phyloP scores from a whole-genome alignment of 352 stramenopile species.

The Phytopythium litorale region DNA sequence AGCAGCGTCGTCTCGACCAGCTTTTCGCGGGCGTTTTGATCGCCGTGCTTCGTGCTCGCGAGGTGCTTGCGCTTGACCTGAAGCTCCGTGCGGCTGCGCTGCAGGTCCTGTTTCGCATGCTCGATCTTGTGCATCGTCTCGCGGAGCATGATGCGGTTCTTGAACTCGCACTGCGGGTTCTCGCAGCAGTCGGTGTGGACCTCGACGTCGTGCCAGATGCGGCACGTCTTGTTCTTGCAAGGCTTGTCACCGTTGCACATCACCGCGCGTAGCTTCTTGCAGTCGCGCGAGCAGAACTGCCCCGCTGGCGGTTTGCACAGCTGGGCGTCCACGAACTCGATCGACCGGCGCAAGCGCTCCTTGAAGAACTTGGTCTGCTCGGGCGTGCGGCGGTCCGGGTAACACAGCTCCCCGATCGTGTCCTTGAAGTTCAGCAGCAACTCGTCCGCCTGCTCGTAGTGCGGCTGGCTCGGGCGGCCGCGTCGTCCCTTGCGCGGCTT shows the following conservation, averaged over 20 bases:
- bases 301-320: constrained; percentile 49
- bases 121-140: constrained; percentile 79
- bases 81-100: constrained; percentile 35
- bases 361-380: constrained; percentile 69
- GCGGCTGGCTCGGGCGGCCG: constrained; percentile 23
- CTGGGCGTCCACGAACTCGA: constrained; percentile 65
- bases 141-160: constrained; percentile 61
- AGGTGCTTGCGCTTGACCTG: constrained; percentile 19
- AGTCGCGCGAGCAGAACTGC: constrained; percentile 41
- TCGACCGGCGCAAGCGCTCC: constrained; percentile 53
- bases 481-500: constrained; percentile 10
- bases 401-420: constrained; percentile 64
- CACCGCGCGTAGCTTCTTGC: constrained; percentile 55
- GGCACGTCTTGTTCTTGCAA: constrained; percentile 67
- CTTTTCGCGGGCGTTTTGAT: constrained; percentile 26
- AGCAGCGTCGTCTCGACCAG: constrained; percentile 36
- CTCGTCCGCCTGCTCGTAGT: constrained; percentile 42
- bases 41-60: constrained; percentile 9
- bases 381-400: constrained; percentile 41
- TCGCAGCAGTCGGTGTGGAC: constrained; percentile 62
- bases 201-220: constrained; percentile 72
- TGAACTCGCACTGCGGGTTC: constrained; percentile 67
- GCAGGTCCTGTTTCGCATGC: constrained; percentile 47
- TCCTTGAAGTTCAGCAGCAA: constrained; percentile 59
- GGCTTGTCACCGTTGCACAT: constrained; percentile 65